Evolutionary conservation across 345 rosid species (phyloP), one percentile per base, ranked within the genome.

Genomic region (Heritiera fomes): DNA sequence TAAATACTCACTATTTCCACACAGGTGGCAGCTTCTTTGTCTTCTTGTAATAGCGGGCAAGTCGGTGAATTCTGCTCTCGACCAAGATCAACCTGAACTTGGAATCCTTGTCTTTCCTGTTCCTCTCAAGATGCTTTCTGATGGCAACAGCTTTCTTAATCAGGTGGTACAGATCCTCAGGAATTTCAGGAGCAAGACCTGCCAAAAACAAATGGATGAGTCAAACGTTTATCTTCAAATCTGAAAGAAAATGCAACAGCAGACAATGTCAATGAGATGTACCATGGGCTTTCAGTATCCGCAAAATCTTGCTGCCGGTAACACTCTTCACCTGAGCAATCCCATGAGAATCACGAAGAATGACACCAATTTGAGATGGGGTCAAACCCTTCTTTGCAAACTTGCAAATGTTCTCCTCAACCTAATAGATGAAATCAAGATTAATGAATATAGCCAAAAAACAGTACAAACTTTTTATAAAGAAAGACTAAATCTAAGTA

Each of bases 71-170:
- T 82, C 98, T 89, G 87, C 98, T 93, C 86, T 95, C 98, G 1
- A 91, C 98, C 83, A 95, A 90, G 84, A 93, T 95, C 90, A 95
- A 71, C 81, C 98, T 82, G 63, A 95, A 95, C 76, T 93, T 93
- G 82, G 98, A 95, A 62, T 95, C 98, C 81, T 95, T 95, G 82
- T 95, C 98, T 83, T 95, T 95, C 82, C 98, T 83, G 90, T 93
- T 95, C 90, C 98, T 93, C 89, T 95, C 98, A 80, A 95, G 85
- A 82, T 95, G 98, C 90, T 95, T 95, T 79, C 98, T 84, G 79
- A 95, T 92, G 41, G 98, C 96, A 62, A 95, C 98, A 0, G 98
- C 98, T 80, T 91, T 95, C 92, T 95, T 93, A 83, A 95, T 95
- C 49, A 95, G 83, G 80, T 93, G 98, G 68, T 94, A 92, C 60